Evolutionary conservation across 2,329 filamentous ascomycete species (phyloP), one percentile per base, ranked within the genome.

Genomic region (Teratosphaeria destructans): DNA sequence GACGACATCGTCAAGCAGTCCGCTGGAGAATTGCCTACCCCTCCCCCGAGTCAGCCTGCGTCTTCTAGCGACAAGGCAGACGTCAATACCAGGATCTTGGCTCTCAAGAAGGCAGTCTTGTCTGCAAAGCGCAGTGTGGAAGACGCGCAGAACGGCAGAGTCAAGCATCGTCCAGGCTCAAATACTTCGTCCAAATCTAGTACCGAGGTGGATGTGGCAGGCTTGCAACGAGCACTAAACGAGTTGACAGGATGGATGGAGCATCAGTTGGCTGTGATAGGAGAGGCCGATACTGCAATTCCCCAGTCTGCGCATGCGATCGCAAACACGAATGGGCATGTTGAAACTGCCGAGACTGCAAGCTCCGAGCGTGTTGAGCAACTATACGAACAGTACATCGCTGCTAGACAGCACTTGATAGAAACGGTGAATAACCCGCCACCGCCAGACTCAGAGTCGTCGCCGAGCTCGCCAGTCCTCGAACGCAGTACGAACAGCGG

Each of bases 181-280:
- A 55, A 23, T 58, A 57, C 8, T 29, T 57, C 19, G 32, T 57
- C 27, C 32, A 60, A 3, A 52, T 53, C n/a, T 32, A 55, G 62
- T 32, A 57, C 61, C 1, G 55, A 62, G 19, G 62, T 61, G 5
- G 68, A 70, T 29, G 55, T 69, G 12, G 56, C 63, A 29, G 69
- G 66, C 1, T 57, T 72, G 14, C 68, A 72, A 59, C 64, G 64
- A 52, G 65, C 70, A 1, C 64, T 69, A 27, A 67, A 67, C n/a
- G 67, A 67, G 56, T 65, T 72, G 39, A 72, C 69, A 2, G 59
- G 58, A 14, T 72, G 70, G 70, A 72, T 72, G 65, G 70, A 72
- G 57, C 61, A 59, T 16, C 70, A 71, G 61, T 62, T 72, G 7
- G 65, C 64, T 1, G 54, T 68, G 8, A 71, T 72, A 23, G 66